Conservation (phyloP, 2,329 filamentous ascomycete genomes). For the Fusarium euwallaceae region DNA sequence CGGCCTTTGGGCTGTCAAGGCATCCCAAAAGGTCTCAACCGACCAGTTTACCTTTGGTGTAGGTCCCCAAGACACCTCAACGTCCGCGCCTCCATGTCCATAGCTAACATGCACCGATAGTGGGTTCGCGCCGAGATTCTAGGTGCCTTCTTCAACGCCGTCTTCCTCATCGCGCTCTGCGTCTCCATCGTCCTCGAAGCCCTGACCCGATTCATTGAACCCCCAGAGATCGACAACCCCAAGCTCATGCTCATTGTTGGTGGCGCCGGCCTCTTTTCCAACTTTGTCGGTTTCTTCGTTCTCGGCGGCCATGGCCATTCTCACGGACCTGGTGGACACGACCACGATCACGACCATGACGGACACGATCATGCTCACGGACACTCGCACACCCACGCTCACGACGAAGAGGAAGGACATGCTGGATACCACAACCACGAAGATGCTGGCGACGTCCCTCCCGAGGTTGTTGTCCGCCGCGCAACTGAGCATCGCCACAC, state of each 20-base stretch:
- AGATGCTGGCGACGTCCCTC: slow-evolving; percentile 69
- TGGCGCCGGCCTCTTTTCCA: slow-evolving; percentile 85
- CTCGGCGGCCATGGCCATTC: slow-evolving; percentile 94
- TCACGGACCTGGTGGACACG: slow-evolving; percentile 73
- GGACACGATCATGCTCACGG: slow-evolving; percentile 54
- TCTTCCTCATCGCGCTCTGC: slow-evolving; percentile 96
- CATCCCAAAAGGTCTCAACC: slow-evolving; percentile 85
- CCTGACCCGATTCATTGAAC: slow-evolving; percentile 90
- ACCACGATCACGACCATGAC: slow-evolving; percentile 57
- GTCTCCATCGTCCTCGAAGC: slow-evolving; percentile 97
- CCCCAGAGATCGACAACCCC: slow-evolving; percentile 87
- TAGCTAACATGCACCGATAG: slow-evolving; percentile 58
- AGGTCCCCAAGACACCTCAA: slow-evolving; percentile 53
- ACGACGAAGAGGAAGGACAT: slow-evolving; percentile 66
- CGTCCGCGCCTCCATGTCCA: neutral
- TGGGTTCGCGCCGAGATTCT: slow-evolving; percentile 98
- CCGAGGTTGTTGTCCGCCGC: slow-evolving; percentile 71
- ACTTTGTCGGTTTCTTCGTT: slow-evolving; percentile 88
- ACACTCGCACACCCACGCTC: slow-evolving; percentile 51
- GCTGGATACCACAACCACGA: slow-evolving; percentile 55
- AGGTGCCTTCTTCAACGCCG: slow-evolving; percentile 95
- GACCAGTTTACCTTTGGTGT: slow-evolving; percentile 97
- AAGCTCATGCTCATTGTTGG: slow-evolving; percentile 91
- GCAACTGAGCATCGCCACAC: slow-evolving; percentile 50
- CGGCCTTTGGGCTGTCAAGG: slow-evolving; percentile 94